Percentiles rank a stretch among this genome's conserved stretches.
Evolutionary conservation across 2,329 filamentous ascomycete species (phyloP).

Genomic region (Elsinoe australis): DNA sequence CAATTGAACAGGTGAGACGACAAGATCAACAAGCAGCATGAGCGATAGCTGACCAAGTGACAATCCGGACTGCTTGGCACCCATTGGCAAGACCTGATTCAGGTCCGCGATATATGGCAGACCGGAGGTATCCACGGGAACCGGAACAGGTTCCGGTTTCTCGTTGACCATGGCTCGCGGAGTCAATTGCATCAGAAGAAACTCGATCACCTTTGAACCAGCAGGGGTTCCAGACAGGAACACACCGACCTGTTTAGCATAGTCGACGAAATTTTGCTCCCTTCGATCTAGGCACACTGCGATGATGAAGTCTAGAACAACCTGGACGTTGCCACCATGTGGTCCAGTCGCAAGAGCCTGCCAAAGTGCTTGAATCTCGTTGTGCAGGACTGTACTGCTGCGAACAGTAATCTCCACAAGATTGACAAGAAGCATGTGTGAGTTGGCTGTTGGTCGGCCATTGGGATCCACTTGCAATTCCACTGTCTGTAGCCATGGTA

Average conservation of each 20-base stretch:
- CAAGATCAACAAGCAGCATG: slow-evolving; percentile 88
- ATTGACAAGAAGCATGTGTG: slow-evolving; percentile 91
- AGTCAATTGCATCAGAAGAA: slow-evolving; percentile 80
- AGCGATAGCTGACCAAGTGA: slow-evolving; percentile 88
- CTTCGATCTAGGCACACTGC: slow-evolving; percentile 83
- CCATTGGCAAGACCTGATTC: slow-evolving; percentile 67
- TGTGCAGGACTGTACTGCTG: slow-evolving; percentile 78
- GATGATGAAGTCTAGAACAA: slow-evolving; percentile 96
- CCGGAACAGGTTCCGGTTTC: slow-evolving; percentile 60
- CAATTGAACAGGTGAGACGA: slow-evolving; percentile 84
- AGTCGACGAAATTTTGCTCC: slow-evolving; percentile 97
- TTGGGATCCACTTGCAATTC: slow-evolving; percentile 88
- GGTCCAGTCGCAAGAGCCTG: slow-evolving; percentile 90
- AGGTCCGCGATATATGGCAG: slow-evolving; percentile 89
- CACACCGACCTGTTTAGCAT: slow-evolving; percentile 95
- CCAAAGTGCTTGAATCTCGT: slow-evolving; percentile 96
- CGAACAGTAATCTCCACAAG: slow-evolving; percentile 94
- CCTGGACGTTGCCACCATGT: slow-evolving; percentile 84
- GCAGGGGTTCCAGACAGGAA: slow-evolving; percentile 81
- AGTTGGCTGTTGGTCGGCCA: slow-evolving; percentile 80
- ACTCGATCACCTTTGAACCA: slow-evolving; percentile 88
- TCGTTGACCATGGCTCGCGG: slow-evolving; percentile 97
- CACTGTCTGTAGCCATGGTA: slow-evolving; percentile 94
- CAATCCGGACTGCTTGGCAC: slow-evolving; percentile 78
- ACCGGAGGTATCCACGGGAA: slow-evolving; percentile 63